phyloP scores from a whole-genome alignment of 495 filamentous ascomycete species.

The Collariella sp. region DNA sequence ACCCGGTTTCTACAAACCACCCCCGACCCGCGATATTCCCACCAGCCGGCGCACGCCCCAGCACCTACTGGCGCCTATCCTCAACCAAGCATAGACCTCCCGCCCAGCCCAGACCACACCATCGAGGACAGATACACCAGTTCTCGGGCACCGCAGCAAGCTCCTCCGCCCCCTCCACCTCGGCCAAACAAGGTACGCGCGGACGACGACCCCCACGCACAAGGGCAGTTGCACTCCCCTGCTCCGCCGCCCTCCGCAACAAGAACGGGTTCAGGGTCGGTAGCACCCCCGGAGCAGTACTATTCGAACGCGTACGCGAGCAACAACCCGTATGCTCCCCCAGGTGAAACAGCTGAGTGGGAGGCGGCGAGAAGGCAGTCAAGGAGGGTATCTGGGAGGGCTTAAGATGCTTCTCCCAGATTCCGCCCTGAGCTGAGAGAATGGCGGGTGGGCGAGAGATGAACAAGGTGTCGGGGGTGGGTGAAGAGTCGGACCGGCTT shows the following conservation, averaged over 20 bases:
- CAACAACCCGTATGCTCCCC: conserved; percentile 10
- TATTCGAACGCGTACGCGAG: conserved; percentile 10
- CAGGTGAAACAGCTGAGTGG: conserved; percentile 14
- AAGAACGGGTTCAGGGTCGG: neutral
- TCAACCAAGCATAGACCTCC: conserved; percentile 1
- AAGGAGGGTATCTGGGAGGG: conserved; percentile 4
- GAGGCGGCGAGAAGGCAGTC: conserved; percentile 1
- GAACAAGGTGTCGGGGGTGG: neutral
- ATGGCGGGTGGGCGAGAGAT: too few species aligned
- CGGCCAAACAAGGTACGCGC: conserved; percentile 25
- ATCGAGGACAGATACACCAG: conserved; percentile 12
- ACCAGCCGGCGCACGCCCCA: neutral
- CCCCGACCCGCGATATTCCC: neutral
- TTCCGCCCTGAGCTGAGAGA: too few species aligned
- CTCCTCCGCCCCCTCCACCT: conserved; percentile 21
- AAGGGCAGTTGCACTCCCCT: conserved; percentile 3
- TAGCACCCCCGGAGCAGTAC: conserved; percentile 10
- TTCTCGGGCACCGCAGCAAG: conserved; percentile 9
- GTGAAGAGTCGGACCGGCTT: neutral
- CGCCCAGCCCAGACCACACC: neutral
- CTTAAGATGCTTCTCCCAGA: neutral
- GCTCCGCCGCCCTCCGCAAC: conserved; percentile 2
- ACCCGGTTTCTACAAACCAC: neutral
- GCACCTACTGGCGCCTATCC: neutral
- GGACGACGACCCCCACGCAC: conserved; percentile 2